These are phyloP conservation scores for Tylopilus rubrobrunneus DNA, from an alignment of 768 basidiomycete species.

Conservation along the genomic window DNA sequence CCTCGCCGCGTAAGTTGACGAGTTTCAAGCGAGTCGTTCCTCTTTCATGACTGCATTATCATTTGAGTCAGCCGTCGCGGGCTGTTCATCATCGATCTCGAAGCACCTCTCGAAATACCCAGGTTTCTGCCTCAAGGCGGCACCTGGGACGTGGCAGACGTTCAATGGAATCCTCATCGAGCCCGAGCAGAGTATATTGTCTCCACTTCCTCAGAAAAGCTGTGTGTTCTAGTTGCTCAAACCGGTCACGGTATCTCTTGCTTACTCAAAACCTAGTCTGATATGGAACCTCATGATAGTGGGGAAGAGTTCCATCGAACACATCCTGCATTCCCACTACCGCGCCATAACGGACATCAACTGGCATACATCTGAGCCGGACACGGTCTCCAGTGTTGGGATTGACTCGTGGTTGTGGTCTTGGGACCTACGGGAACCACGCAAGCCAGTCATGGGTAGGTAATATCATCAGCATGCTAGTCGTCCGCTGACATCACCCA, in stretches of 20 bases:
- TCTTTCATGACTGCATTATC: neutral
- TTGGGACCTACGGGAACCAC: constrained; percentile 79
- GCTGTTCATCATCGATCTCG: constrained; percentile 91
- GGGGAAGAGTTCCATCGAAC: constrained; percentile 77
- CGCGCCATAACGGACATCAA: constrained; percentile 98
- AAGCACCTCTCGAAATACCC: constrained; percentile 81
- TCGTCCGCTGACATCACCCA: constrained; percentile 11
- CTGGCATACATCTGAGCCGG: constrained; percentile 86
- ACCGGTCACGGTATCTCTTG: neutral
- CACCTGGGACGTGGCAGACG: constrained; percentile 92
- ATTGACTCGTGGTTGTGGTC: constrained; percentile 94
- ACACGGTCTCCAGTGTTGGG: constrained; percentile 83
- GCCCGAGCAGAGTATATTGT: constrained; percentile 76
- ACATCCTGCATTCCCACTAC: constrained; percentile 84
- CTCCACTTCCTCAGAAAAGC: constrained; percentile 84
- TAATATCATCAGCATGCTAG: neutral
- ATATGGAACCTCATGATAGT: constrained; percentile 89
- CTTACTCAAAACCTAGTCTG: constrained; percentile 42
- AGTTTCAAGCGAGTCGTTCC: neutral
- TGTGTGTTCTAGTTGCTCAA: constrained; percentile 44
- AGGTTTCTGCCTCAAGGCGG: constrained; percentile 95
- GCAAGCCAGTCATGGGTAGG: constrained; percentile 68
- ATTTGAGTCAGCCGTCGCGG: constrained; percentile 62
- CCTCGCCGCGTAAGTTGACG: constrained; percentile 68
- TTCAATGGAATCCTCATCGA: constrained; percentile 88